Evolutionary conservation across 1,284 basidiomycete species (phyloP).

Genomic region (Xerocomus amazonicus): DNA sequence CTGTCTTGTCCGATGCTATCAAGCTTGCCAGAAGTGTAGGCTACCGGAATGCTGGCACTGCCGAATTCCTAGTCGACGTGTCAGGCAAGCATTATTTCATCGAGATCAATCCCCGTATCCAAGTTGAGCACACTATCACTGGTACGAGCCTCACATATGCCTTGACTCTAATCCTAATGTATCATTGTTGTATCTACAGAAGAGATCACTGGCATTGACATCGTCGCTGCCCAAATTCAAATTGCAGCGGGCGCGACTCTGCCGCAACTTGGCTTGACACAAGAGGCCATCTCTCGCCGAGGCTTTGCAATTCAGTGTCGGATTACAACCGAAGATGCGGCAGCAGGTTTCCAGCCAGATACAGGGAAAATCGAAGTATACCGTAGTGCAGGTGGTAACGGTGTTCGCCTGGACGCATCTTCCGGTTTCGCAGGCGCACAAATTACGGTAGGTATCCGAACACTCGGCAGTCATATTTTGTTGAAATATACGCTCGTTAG

Average conservation of each 20-base stretch:
- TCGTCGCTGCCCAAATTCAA: constrained; percentile 97
- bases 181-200: constrained; percentile 45
- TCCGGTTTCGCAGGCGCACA: constrained; percentile 99
- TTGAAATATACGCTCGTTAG: constrained; percentile 33
- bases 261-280: constrained; percentile 93
- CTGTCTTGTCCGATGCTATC: constrained; percentile 89
- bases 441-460: constrained; percentile 73
- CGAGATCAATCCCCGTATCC: constrained; percentile 97
- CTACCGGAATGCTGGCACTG: constrained; percentile 96
- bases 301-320: constrained; percentile 99
- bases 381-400: constrained; percentile 97
- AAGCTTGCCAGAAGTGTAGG: constrained; percentile 90
- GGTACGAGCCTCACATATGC: constrained; percentile 45
- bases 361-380: constrained; percentile 99
- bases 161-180: constrained; percentile 2
- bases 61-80: constrained; percentile 96
- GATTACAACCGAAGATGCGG: constrained; percentile 98
- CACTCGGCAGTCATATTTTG: neutral
- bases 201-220: constrained; percentile 98
- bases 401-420: constrained; percentile 94
- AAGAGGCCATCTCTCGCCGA: constrained; percentile 93
- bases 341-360: constrained; percentile 92
- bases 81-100: constrained; percentile 97
- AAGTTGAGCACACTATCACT: constrained; percentile 98
- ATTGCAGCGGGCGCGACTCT: constrained; percentile 97